Conservation (phyloP, 108 stramenopile species). For the Parmales sp. region DNA sequence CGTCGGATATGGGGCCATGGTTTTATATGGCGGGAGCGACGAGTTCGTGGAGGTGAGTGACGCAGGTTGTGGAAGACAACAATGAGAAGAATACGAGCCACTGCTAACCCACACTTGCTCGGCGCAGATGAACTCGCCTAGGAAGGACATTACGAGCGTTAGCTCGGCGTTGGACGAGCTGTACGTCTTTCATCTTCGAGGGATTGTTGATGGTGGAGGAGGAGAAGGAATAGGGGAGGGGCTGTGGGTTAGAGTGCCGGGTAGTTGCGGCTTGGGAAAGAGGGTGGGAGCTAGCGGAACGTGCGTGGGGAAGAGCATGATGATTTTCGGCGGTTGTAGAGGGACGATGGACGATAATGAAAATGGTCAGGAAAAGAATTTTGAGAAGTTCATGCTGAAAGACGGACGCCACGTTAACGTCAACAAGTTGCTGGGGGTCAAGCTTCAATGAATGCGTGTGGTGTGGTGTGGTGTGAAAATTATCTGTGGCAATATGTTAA, state of each 20-base stretch:
- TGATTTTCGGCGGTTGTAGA: background rate
- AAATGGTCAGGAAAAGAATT: no score
- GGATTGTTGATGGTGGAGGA: background rate
- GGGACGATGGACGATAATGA: background rate
- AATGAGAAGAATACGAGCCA: no score
- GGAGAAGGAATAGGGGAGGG: background rate
- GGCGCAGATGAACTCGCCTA: background rate
- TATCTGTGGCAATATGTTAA: no score
- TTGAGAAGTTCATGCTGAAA: no score
- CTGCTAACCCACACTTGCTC: no score
- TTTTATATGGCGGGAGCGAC: background rate
- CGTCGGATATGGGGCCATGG: constrained; percentile 2
- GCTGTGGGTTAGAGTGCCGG: constrained; percentile 2
- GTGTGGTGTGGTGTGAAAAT: no score
- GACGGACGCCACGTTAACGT: no score
- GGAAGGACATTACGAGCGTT: background rate
- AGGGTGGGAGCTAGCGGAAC: background rate
- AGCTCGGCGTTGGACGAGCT: background rate
- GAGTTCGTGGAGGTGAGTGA: background rate
- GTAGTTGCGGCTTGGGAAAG: constrained; percentile 3
- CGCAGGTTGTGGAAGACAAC: no score
- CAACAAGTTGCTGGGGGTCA: no score
- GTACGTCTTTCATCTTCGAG: constrained; percentile 8
- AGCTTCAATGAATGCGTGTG: no score
- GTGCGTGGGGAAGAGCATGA: background rate